Percentiles rank a stretch among this genome's conserved stretches.
Evolutionary conservation across 1,139 yeast genomes (phyloP).

Genomic region (Debaryomycetaceae sp.): DNA sequence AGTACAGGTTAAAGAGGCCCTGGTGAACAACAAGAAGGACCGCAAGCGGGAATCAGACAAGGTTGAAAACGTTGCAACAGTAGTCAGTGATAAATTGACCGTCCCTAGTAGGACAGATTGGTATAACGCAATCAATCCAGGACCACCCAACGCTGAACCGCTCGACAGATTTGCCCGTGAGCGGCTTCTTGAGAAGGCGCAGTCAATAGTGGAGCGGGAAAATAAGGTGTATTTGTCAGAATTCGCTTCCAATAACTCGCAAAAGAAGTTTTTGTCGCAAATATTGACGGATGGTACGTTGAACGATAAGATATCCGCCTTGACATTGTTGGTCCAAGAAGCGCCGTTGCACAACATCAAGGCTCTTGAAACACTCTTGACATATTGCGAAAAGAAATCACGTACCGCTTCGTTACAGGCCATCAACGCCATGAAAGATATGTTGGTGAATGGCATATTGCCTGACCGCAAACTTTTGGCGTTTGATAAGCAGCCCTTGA

Average conservation of each 20-base stretch:
- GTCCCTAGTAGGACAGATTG: slow-evolving; percentile 65
- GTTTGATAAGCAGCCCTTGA: slow-evolving; percentile 70
- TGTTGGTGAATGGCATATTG: slow-evolving; percentile 66
- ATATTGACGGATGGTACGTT: slow-evolving; percentile 88
- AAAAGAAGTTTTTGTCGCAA: slow-evolving; percentile 81
- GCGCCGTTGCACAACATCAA: slow-evolving; percentile 86
- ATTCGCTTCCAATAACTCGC: slow-evolving; percentile 71
- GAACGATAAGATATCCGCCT: slow-evolving; percentile 89
- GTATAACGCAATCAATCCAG: slow-evolving; percentile 35
- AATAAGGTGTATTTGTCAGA: slow-evolving; percentile 66
- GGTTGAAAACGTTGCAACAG: slow-evolving; percentile 42
- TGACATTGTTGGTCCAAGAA: slow-evolving; percentile 85
- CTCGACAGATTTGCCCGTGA: slow-evolving; percentile 41
- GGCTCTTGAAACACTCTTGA: slow-evolving; percentile 67
- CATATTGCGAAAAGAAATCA: slow-evolving; percentile 81
- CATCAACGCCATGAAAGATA: slow-evolving; percentile 81
- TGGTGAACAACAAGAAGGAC: slow-evolving; percentile 6
- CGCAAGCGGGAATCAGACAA: slow-evolving; percentile 22
- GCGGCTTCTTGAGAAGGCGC: slow-evolving; percentile 55
- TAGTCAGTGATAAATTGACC: slow-evolving; percentile 43
- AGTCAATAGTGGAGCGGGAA: slow-evolving; percentile 55
- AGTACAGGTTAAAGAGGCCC: slow-evolving; percentile 10
- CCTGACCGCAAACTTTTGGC: slow-evolving; percentile 76
- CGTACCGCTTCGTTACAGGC: slow-evolving; percentile 91
- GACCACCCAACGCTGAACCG: slow-evolving; percentile 22